Conservation (phyloP, 2,329 filamentous ascomycete species). For the Sporothrix variecibatus region DNA sequence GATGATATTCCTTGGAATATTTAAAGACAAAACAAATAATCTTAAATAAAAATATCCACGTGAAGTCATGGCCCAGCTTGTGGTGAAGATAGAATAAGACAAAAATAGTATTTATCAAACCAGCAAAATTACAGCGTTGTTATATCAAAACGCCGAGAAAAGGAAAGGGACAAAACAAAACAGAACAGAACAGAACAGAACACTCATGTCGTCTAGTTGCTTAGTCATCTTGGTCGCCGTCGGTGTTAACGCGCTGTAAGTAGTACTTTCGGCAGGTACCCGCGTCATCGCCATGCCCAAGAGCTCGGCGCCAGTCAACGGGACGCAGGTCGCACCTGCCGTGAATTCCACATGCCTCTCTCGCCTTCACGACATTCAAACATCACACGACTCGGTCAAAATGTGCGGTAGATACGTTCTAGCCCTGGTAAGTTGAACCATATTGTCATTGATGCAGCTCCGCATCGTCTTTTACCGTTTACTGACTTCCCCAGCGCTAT, state of each 20-base stretch:
- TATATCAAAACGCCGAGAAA: not conserved
- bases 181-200: no score
- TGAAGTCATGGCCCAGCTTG: no score
- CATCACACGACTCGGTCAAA: not conserved
- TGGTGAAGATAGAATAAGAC: no score
- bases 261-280: not conserved
- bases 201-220: not conserved
- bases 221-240: not conserved
- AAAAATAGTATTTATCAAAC: no score
- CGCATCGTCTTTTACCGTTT: not conserved
- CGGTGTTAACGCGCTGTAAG: not conserved
- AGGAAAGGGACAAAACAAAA: not conserved
- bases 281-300: not conserved
- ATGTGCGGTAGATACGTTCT: slow-evolving; percentile 44
- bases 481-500: slow-evolving; percentile 59
- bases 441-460: slow-evolving; percentile 2
- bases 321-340: not conserved
- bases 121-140: no score
- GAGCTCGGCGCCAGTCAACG: not conserved
- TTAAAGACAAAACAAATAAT: not conserved
- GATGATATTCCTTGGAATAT: not conserved
- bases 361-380: not conserved
- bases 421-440: slow-evolving; percentile 39
- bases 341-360: not conserved
- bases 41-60: not conserved